Percentiles rank a stretch among this genome's conserved stretches.
Conservation (phyloP, 2,329 filamentous ascomycete genomes). For the Alternaria conjuncta region DNA sequence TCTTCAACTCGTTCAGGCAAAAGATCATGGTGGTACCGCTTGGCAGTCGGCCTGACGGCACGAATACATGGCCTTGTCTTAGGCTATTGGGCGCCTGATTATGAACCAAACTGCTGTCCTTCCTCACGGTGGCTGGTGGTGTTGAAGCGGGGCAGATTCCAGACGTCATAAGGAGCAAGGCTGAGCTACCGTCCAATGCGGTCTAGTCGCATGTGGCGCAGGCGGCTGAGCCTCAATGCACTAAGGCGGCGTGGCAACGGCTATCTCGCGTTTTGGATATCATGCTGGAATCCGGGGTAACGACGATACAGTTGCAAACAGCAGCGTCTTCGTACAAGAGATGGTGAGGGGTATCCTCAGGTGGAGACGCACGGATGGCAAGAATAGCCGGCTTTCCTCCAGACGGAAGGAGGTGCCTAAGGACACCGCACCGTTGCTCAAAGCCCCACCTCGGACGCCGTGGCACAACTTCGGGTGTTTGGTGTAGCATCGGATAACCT, state of each 20-base stretch:
- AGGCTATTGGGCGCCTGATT: conserved; percentile 20
- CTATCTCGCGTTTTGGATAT: background rate
- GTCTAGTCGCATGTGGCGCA: conserved; percentile 10
- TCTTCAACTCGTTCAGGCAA: background rate
- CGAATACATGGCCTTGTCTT: conserved; percentile 8
- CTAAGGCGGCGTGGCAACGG: background rate
- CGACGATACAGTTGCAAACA: background rate
- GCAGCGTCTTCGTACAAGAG: background rate
- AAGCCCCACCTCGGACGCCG: conserved; percentile 20
- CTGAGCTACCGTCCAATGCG: background rate
- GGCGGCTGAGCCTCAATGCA: background rate
- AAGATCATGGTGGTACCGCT: conserved; percentile 1
- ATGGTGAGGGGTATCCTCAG: background rate
- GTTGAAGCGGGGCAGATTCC: background rate
- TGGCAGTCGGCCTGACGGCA: conserved; percentile 16
- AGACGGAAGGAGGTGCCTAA: conserved; percentile 27
- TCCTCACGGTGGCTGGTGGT: conserved; percentile 4
- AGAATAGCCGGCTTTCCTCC: conserved; percentile 18
- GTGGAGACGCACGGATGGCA: conserved; percentile 4
- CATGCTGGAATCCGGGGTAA: background rate
- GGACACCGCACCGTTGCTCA: conserved; percentile 12
- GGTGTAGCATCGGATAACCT: conserved; percentile 25
- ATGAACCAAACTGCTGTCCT: background rate
- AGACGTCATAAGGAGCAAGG: conserved; percentile 11
- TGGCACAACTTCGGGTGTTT: conserved; percentile 26